phyloP scores from a whole-genome alignment of 441 rosid genomes.

The Arabidopsis lyrata region DNA sequence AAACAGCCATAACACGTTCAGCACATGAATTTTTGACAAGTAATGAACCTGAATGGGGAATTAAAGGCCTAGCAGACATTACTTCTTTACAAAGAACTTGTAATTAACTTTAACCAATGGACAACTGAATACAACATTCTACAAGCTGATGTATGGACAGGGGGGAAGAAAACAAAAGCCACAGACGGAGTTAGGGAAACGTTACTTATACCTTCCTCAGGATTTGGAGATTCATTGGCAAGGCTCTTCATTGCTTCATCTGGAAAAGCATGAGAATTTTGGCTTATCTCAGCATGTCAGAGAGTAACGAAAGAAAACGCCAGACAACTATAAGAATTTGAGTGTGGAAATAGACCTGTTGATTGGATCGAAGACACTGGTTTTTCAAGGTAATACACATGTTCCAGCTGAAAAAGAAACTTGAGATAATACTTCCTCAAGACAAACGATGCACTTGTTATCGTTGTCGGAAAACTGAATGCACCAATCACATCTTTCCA shows the following conservation, averaged over 20 bases:
- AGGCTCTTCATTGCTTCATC: conserved; percentile 41
- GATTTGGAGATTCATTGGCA: conserved; percentile 23
- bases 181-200: conserved; percentile 14
- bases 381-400: conserved; percentile 64
- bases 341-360: conserved; percentile 51
- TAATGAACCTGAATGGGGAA: background rate
- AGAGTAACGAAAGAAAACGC: background rate
- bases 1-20: background rate
- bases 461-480: conserved; percentile 83
- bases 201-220: conserved; percentile 39
- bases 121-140: conserved; percentile 9
- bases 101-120: conserved; percentile 1
- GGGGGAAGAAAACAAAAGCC: conserved; percentile 10
- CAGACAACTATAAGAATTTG: background rate
- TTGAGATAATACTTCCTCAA: conserved; percentile 79
- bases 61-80: conserved; percentile 6
- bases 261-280: conserved; percentile 15
- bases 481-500: conserved; percentile 88
- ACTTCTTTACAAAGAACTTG: conserved; percentile 1
- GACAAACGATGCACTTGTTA: conserved; percentile 90
- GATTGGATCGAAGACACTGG: conserved; percentile 52
- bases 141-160: conserved; percentile 22
- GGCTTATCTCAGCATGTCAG: conserved; percentile 9
- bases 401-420: conserved; percentile 75
- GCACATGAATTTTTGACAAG: background rate